phyloP scores from a whole-genome alignment of 345 rosid species.

The Rhizophora apiculata region DNA sequence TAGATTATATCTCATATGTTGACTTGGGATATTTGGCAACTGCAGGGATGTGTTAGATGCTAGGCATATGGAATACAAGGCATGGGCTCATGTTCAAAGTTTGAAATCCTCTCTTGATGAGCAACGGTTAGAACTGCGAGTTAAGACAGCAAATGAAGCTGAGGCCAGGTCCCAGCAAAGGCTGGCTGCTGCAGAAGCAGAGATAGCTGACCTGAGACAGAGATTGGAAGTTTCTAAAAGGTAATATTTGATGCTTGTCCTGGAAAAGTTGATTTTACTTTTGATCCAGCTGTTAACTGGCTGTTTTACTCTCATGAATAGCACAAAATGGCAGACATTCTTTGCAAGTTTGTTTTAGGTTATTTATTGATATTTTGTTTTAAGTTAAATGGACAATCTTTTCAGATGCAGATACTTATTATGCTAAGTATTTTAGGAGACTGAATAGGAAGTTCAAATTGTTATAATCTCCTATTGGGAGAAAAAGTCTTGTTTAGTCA shows the following conservation, averaged over 20 bases:
- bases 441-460: too few relatives aligned
- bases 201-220: constrained; percentile 90
- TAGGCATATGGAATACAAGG: constrained; percentile 66
- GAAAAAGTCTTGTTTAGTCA: too few relatives aligned
- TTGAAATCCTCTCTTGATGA: constrained; percentile 84
- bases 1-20: constrained; percentile 7
- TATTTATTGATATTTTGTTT: too few relatives aligned
- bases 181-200: constrained; percentile 97
- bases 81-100: constrained; percentile 79
- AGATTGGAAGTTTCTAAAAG: constrained; percentile 77
- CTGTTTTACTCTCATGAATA: not conserved
- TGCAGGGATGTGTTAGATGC: constrained; percentile 72
- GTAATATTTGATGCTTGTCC: constrained; percentile 30
- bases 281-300: not conserved
- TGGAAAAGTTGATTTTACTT: not conserved
- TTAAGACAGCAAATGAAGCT: constrained; percentile 93
- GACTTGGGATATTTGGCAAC: constrained; percentile 8
- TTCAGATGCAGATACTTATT: too few relatives aligned
- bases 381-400: too few relatives aligned
- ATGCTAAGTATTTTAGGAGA: too few relatives aligned
- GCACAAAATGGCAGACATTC: too few relatives aligned
- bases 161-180: constrained; percentile 92
- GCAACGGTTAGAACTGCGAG: constrained; percentile 76
- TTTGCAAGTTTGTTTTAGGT: too few relatives aligned
- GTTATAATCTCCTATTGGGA: too few relatives aligned